Percentiles rank a stretch among this genome's conserved stretches.
These are phyloP conservation scores for Candida ortonii DNA, from an alignment of 805 yeast species.

Conservation along the genomic window DNA sequence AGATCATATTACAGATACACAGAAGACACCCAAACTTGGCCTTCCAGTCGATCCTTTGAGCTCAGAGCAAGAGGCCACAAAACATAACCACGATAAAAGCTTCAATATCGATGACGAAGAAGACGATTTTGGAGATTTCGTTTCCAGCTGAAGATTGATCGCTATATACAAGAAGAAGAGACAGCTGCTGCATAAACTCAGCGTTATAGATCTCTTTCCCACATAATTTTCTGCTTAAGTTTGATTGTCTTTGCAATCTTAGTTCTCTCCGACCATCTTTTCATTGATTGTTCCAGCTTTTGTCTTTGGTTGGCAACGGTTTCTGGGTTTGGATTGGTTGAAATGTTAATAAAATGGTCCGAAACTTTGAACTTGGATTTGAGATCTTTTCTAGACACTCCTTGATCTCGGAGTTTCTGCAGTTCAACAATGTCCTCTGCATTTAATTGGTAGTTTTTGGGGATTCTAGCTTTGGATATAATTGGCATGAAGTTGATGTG, in stretches of 20 bases:
- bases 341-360: slow-evolving; percentile 31
- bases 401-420: slow-evolving; percentile 30
- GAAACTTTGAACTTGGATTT: slow-evolving; percentile 30
- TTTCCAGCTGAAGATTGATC: slow-evolving; percentile 10
- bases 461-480: slow-evolving; percentile 20
- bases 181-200: not conserved
- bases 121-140: slow-evolving; percentile 29
- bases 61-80: slow-evolving; percentile 2
- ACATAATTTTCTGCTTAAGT: slow-evolving; percentile 21
- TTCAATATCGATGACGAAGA: slow-evolving; percentile 12
- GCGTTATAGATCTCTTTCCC: slow-evolving; percentile 29
- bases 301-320: slow-evolving; percentile 20
- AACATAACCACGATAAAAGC: slow-evolving; percentile 3
- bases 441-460: slow-evolving; percentile 28
- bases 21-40: not conserved
- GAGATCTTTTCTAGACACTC: slow-evolving; percentile 31
- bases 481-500: slow-evolving; percentile 31
- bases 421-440: slow-evolving; percentile 27
- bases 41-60: no score
- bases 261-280: slow-evolving; percentile 28
- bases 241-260: slow-evolving; percentile 24
- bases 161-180: slow-evolving; percentile 2
- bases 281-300: slow-evolving; percentile 18
- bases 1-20: slow-evolving; percentile 2
- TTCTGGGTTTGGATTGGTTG: slow-evolving; percentile 26